Conservation (phyloP, 1,284 basidiomycete species). For the Bondarzewia mesenterica region DNA sequence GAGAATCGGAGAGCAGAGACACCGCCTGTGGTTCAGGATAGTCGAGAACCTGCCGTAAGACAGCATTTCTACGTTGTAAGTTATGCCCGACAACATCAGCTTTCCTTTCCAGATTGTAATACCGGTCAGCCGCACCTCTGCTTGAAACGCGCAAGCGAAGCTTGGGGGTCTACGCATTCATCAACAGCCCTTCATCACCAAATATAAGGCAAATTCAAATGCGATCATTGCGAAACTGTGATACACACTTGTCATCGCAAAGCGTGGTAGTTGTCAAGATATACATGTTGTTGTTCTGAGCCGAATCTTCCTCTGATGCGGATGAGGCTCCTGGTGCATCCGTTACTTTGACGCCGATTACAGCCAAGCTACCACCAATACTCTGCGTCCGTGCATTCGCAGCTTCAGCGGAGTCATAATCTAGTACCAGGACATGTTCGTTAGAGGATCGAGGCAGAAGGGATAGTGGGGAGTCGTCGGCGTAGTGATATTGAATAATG, state of each 20-base stretch:
- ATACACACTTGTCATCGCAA: conserved; percentile 20
- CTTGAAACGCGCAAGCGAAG: conserved; percentile 51
- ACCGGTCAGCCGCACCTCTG: no score
- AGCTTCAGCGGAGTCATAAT: conserved; percentile 40
- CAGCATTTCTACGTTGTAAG: conserved; percentile 39
- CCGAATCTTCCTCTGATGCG: conserved; percentile 33
- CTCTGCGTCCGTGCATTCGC: conserved; percentile 43
- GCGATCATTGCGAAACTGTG: conserved; percentile 4
- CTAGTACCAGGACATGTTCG: conserved; percentile 65
- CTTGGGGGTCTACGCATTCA: conserved; percentile 37
- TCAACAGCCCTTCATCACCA: conserved; percentile 16
- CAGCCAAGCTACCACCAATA: conserved; percentile 50
- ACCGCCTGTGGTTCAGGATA: conserved; percentile 20
- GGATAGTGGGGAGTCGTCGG: conserved; percentile 59
- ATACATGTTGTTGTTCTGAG: conserved; percentile 61
- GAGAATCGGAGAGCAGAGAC: neutral
- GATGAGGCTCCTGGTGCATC: conserved; percentile 64
- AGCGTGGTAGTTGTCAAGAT: conserved; percentile 54
- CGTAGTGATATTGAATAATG: conserved; percentile 71
- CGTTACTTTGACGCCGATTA: conserved; percentile 51
- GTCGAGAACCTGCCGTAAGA: conserved; percentile 47
- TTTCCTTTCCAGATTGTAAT: conserved; percentile 6
- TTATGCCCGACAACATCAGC: neutral
- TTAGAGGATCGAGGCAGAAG: conserved; percentile 49
- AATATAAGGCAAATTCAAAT: conserved; percentile 9